phyloP scores from a whole-genome alignment of 2,329 filamentous ascomycete genomes.

The Aspergillus sp. region DNA sequence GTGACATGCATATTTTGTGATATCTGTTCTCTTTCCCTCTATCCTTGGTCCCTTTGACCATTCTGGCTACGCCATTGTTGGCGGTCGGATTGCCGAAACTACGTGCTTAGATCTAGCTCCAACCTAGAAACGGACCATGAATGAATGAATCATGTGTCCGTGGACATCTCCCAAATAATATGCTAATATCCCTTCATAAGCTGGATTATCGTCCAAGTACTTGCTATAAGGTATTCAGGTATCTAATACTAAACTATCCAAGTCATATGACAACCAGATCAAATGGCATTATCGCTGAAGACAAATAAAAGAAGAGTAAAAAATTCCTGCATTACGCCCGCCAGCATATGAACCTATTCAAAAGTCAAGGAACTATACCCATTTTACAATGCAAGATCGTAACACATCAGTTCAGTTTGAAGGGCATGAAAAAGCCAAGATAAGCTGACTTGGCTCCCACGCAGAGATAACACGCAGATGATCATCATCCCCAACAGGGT shows the following conservation, averaged over 20 bases:
- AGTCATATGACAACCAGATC: not conserved
- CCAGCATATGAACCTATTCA: not conserved
- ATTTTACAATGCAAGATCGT: constrained; percentile 14
- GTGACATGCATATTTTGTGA: not conserved
- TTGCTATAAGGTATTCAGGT: not conserved
- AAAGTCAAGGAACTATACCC: not conserved
- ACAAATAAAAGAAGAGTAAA: not conserved
- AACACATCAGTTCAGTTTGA: constrained; percentile 13
- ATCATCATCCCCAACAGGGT: not conserved
- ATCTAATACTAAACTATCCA: not conserved
- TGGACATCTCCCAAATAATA: not conserved
- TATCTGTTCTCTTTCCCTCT: not conserved
- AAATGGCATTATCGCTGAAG: constrained; percentile 1
- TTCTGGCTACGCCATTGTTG: not conserved
- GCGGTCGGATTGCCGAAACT: not conserved
- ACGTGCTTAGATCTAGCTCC: constrained; percentile 1
- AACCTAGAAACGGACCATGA: not conserved
- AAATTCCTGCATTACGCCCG: not conserved
- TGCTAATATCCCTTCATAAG: not conserved
- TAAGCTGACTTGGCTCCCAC: not conserved
- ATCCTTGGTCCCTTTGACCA: not conserved
- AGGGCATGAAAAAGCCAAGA: not conserved
- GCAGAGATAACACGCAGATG: not conserved
- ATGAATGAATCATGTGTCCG: not conserved
- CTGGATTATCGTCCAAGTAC: not conserved